Evolutionary conservation across 1,284 basidiomycete genomes (phyloP).

Genomic region (Singerocomus rubriflavus): DNA sequence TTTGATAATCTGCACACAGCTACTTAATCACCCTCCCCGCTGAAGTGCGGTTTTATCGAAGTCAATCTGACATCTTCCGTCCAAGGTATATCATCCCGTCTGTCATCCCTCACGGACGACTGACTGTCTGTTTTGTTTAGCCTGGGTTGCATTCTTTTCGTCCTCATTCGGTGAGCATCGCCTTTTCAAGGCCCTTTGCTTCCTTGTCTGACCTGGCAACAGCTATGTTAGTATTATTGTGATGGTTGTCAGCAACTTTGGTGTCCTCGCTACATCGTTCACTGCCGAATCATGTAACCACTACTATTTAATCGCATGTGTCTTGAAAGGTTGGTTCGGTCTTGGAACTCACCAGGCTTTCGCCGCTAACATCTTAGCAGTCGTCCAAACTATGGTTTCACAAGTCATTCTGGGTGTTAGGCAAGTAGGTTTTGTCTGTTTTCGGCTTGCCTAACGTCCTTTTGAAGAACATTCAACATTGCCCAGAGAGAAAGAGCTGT

Average conservation of each 20-base stretch:
- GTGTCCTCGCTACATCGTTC: conserved; percentile 36
- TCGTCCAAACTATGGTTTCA: conserved; percentile 36
- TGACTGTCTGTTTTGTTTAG: conserved; percentile 10
- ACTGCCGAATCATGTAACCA: conserved; percentile 24
- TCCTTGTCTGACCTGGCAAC: conserved; percentile 10
- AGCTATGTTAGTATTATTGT: conserved; percentile 40
- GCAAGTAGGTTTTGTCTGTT: conserved; percentile 3
- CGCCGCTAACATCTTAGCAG: conserved; percentile 7
- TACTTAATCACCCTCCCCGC: conserved; percentile 41
- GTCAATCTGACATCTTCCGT: conserved; percentile 30
- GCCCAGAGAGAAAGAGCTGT: conserved; percentile 23
- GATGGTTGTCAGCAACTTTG: conserved; percentile 39
- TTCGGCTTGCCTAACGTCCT: neutral
- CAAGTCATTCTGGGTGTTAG: conserved; percentile 34
- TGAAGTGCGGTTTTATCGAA: conserved; percentile 40
- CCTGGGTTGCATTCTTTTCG: conserved; percentile 35
- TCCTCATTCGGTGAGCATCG: conserved; percentile 36
- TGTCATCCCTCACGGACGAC: neutral
- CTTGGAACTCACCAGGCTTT: neutral
- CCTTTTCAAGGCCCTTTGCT: neutral
- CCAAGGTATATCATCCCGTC: conserved; percentile 23
- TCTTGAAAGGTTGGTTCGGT: conserved; percentile 34
- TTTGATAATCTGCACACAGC: conserved; percentile 21
- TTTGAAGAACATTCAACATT: conserved; percentile 33
- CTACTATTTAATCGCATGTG: conserved; percentile 31